Base-by-base conservation (phyloP, 768 basidiomycete genomes). In the Boletus rubroflammeus region DNA sequence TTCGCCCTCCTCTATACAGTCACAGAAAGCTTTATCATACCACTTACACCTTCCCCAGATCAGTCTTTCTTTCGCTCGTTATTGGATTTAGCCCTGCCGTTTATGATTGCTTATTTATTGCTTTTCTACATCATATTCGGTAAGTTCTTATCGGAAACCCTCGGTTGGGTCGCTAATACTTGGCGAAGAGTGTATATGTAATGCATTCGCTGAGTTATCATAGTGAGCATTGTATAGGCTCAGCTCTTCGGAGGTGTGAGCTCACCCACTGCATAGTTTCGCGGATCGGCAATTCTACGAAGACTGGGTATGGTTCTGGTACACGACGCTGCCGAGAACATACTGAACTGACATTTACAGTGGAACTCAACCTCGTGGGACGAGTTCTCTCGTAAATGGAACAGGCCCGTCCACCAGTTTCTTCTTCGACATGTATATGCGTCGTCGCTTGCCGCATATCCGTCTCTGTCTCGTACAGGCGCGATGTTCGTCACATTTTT, bases 281-380 rank as follows among this genome's bases (percentile, higher is more conserved):
- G 92, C 93, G n/a, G 96, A 99, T 68, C 80, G 96, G 43, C 88
- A 93, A 60, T 99, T 98, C 71, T 99, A 98, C 67, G 91, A 94
- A 72, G 96, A 97, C 69, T 98, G 95, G 92, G 87, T 88, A 69
- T 29, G 38, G 43, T 4, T 51, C 6, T 38, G n/a, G 28, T 29
- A 28, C 11, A 19, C 39, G 17, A n/a, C 10, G 25, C 19, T 41
- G 25, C 13, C 32, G 25, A 45, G 39, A 7, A 48, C 21, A 34
- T 34, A 14, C 36, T 21, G 13, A 47, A 28, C 35, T 57, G 28
- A 55, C 19, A 17, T 51, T 21, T 25, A 32, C n/a, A 83, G 90
- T 98, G 96, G 96, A 98, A 98, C 72, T 93, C 93, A 6, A 93
- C 88, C 0, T 91, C 93, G 2, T 94, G 90, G 90, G 96, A 98